Evolutionary conservation across 2,329 filamentous ascomycete genomes (phyloP).

Genomic region (Pseudonectria foliicola): DNA sequence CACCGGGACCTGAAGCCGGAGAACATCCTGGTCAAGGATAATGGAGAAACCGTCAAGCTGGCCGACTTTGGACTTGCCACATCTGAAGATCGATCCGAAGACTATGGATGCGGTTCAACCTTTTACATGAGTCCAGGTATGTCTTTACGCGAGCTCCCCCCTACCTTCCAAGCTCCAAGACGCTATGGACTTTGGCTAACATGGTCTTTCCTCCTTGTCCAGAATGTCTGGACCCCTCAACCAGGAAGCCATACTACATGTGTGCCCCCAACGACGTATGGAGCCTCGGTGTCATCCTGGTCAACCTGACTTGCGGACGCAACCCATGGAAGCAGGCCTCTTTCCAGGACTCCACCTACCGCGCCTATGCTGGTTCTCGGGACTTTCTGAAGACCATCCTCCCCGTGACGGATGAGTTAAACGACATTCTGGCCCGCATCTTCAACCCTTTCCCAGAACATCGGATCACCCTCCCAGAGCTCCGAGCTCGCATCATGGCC

Average conservation of each 20-base stretch:
- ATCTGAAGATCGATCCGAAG: slow-evolving; percentile 72
- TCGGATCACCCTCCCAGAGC: slow-evolving; percentile 73
- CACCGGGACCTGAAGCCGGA: slow-evolving; percentile 97
- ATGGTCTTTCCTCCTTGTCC: slow-evolving; percentile 19
- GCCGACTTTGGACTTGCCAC: slow-evolving; percentile 97
- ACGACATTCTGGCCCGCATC: slow-evolving; percentile 77
- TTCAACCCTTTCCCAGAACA: slow-evolving; percentile 81
- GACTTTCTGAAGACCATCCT: slow-evolving; percentile 90
- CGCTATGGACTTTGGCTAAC: slow-evolving; percentile 18
- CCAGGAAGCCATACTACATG: slow-evolving; percentile 71
- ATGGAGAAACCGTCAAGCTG: slow-evolving; percentile 84
- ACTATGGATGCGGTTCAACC: slow-evolving; percentile 96
- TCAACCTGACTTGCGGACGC: slow-evolving; percentile 94
- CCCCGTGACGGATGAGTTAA: slow-evolving; percentile 81
- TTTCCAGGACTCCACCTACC: slow-evolving; percentile 87
- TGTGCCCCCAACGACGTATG: slow-evolving; percentile 96
- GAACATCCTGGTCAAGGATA: slow-evolving; percentile 88
- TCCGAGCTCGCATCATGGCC: slow-evolving; percentile 67
- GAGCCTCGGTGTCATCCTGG: slow-evolving; percentile 95
- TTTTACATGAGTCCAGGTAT: slow-evolving; percentile 99
- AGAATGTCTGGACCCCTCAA: slow-evolving; percentile 84
- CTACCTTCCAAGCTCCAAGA: no score
- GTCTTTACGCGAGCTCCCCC: slow-evolving; percentile 21
- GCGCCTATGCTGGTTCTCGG: slow-evolving; percentile 76
- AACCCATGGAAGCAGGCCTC: slow-evolving; percentile 99